phyloP scores from a whole-genome alignment of 208 protist genomes.

The Herpetomonas tarakana region DNA sequence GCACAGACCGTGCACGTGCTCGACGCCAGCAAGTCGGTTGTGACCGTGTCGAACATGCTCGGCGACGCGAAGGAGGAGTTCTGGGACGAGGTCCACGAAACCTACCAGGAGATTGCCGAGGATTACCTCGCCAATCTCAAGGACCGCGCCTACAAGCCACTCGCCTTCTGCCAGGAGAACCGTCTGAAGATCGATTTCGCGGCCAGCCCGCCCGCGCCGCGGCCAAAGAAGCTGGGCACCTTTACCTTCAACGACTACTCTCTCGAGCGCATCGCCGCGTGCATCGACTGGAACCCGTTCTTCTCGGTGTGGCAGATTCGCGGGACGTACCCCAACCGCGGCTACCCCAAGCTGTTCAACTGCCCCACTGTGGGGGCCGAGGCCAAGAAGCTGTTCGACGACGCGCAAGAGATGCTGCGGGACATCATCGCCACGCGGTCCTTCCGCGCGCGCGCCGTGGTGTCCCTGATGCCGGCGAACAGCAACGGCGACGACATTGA shows the following conservation, averaged over 20 bases:
- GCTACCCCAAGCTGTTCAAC: constrained; percentile 97
- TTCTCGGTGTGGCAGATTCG: constrained; percentile 93
- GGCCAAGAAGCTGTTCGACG: constrained; percentile 91
- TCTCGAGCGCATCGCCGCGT: constrained; percentile 76
- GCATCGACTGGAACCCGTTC: constrained; percentile 98
- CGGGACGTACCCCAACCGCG: constrained; percentile 94
- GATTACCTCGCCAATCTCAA: constrained; percentile 92
- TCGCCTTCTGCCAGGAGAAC: constrained; percentile 62
- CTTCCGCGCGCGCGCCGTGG: constrained; percentile 72
- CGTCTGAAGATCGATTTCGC: constrained; percentile 74
- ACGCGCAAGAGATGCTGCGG: constrained; percentile 86
- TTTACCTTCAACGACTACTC: constrained; percentile 76
- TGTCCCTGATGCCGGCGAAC: constrained; percentile 92
- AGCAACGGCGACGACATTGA: constrained; percentile 93
- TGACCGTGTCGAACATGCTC: constrained; percentile 77
- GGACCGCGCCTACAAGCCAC: constrained; percentile 84
- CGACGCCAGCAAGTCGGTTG: constrained; percentile 93
- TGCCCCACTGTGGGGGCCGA: constrained; percentile 93
- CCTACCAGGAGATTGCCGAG: constrained; percentile 92
- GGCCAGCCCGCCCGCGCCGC: constrained; percentile 36
- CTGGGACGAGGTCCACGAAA: constrained; percentile 82
- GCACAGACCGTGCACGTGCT: constrained; percentile 89
- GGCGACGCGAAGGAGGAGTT: constrained; percentile 58
- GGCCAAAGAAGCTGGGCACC: constrained; percentile 65
- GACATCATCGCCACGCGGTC: constrained; percentile 82